These are phyloP conservation scores for Chaetomidium leptoderma DNA, from an alignment of 495 filamentous ascomycete genomes.

Conservation along the genomic window DNA sequence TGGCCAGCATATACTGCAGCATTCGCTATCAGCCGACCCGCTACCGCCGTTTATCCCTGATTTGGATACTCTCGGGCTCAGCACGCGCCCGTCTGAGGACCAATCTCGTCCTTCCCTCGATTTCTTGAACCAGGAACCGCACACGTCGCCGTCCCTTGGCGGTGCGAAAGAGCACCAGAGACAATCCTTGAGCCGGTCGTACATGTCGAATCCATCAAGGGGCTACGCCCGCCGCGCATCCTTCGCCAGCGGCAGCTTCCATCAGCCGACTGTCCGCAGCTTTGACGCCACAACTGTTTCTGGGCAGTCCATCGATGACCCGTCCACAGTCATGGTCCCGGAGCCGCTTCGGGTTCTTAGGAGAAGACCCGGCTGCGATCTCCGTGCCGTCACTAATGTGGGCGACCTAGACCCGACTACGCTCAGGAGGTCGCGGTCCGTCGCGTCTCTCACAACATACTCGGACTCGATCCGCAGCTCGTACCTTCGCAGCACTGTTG, in stretches of 20 bases:
- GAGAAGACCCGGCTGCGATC: slow-evolving; percentile 81
- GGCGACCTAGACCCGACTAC: slow-evolving; percentile 57
- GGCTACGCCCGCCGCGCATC: slow-evolving; percentile 54
- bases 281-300: slow-evolving; percentile 58
- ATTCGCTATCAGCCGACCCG: slow-evolving; percentile 30
- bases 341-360: slow-evolving; percentile 63
- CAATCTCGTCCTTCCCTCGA: slow-evolving; percentile 34
- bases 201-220: slow-evolving; percentile 37
- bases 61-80: slow-evolving; percentile 31
- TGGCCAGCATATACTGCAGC: slow-evolving; percentile 37
- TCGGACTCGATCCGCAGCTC: slow-evolving; percentile 66
- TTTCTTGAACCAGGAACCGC: slow-evolving; percentile 23
- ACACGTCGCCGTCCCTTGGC: slow-evolving; percentile 31
- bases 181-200: slow-evolving; percentile 39
- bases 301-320: slow-evolving; percentile 34
- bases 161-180: slow-evolving; percentile 36
- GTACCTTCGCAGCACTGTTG: slow-evolving; percentile 40
- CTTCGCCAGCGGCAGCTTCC: slow-evolving; percentile 66
- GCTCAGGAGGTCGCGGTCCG: slow-evolving; percentile 60
- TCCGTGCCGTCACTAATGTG: slow-evolving; percentile 73
- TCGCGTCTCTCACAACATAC: slow-evolving; percentile 64
- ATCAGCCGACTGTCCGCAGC: slow-evolving; percentile 53
- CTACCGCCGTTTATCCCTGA: slow-evolving; percentile 41
- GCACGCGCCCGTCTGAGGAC: slow-evolving; percentile 29
- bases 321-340: slow-evolving; percentile 38